phyloP scores from a whole-genome alignment of 2,329 filamentous ascomycete genomes.

The Trichoderma afroharzianum region DNA sequence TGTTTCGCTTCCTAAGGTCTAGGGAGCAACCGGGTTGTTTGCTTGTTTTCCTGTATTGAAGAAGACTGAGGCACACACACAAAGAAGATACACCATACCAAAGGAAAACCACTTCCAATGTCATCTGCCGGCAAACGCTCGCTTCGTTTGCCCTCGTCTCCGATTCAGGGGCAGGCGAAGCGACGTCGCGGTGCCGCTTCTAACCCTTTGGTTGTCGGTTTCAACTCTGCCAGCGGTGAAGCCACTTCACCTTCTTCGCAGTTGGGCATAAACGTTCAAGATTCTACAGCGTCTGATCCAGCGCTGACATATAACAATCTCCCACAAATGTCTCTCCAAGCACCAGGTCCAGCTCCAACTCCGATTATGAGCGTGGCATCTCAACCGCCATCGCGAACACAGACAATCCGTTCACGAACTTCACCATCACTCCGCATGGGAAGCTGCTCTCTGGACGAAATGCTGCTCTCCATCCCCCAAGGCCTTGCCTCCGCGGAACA shows the following conservation, averaged over 20 bases:
- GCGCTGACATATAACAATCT: neutral
- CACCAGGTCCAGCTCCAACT: no score
- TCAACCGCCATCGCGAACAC: neutral
- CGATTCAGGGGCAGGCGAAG: neutral
- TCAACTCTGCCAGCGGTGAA: neutral
- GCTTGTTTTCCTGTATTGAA: neutral
- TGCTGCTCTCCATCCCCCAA: slow-evolving; percentile 24
- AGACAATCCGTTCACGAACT: neutral
- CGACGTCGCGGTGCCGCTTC: neutral
- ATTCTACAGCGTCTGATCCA: neutral
- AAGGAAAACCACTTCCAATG: neutral
- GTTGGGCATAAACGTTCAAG: neutral
- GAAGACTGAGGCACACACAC: neutral
- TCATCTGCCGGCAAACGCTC: neutral
- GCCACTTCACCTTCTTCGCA: neutral
- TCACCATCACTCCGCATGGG: slow-evolving; percentile 13
- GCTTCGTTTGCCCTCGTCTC: neutral
- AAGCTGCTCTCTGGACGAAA: slow-evolving; percentile 21
- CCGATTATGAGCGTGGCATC: neutral
- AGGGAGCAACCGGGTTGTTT: neutral
- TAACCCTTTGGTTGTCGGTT: neutral
- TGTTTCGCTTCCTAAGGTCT: neutral
- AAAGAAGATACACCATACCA: neutral
- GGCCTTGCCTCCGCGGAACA: slow-evolving; percentile 20
- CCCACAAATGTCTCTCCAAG: neutral